Percentiles rank a stretch among this genome's conserved stretches.
These are phyloP conservation scores for Entomortierella chlamydospora DNA, from an alignment of 192 early-diverging fungal species.

Conservation along the genomic window DNA sequence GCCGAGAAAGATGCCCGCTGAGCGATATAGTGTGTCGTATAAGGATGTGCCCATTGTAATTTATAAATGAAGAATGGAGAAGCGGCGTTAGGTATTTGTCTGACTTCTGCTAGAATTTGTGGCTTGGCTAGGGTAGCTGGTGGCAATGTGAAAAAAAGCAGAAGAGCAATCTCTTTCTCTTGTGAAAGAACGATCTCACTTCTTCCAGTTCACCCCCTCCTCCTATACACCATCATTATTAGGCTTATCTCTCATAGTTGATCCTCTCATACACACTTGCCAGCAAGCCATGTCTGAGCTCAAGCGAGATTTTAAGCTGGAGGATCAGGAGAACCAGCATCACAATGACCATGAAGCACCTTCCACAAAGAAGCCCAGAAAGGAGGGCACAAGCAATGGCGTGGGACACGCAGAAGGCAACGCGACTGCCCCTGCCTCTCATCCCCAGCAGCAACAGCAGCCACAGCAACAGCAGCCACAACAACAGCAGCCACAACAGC, in stretches of 20 bases:
- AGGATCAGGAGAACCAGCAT: constrained; percentile 29
- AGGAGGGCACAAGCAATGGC: constrained; percentile 24
- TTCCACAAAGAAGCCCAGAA: constrained; percentile 38
- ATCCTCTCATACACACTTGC: too few species aligned
- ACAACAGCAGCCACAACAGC: constrained; percentile 11
- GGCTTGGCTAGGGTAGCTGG: neutral
- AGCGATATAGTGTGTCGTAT: constrained; percentile 15
- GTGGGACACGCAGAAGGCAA: constrained; percentile 11
- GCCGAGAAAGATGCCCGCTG: constrained; percentile 3
- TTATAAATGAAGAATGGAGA: neutral
- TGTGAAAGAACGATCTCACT: neutral
- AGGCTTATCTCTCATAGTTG: too few species aligned
- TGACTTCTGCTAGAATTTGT: neutral
- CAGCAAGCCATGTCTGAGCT: constrained; percentile 18
- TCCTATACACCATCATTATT: too few species aligned
- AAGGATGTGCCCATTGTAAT: constrained; percentile 21
- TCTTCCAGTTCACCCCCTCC: too few species aligned
- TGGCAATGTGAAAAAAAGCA: neutral
- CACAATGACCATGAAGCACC: constrained; percentile 25
- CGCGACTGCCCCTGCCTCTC: neutral
- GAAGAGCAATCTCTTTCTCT: neutral
- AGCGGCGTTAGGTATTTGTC: neutral
- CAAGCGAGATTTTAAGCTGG: constrained; percentile 42
- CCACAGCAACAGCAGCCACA: constrained; percentile 6
- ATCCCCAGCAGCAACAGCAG: neutral